Evolutionary conservation across 805 yeast genomes (phyloP), one percentile per base, ranked within the genome.

Genomic region (Ogataea polymorpha): DNA sequence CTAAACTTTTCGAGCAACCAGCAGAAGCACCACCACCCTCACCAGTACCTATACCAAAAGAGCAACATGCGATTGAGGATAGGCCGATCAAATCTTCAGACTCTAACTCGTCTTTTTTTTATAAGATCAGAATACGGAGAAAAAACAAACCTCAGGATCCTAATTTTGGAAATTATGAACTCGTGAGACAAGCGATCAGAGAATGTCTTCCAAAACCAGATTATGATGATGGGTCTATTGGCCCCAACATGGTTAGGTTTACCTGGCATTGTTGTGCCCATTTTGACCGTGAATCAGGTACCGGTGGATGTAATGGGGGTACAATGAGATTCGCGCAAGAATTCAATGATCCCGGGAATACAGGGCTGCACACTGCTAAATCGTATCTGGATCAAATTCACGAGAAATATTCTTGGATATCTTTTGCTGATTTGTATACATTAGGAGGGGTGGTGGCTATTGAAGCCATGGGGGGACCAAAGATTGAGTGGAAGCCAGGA

Each of bases 221-320:
- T 14, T 80, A 75, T 56, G 90, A 83, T 53, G 82, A 79, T 49
- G 79, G 77, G 26, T 78, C 81, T 18, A 82, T 79, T 46, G 93
- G 90, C 1, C 96, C 96, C 8, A 78, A 82, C 12, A 66, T 87
- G 29, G 78, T 87, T 17, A 77, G 96, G 54, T 71, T 86, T 41
- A 84, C 95, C 20, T 87, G 96, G 96, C 95, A 87, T 59, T 76
- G 82, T 25, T 75, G 86, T 42, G 96, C 95, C n/a, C 85, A 93
- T 14, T 88, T 71, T 62, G 87, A 86, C 54, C 67, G 67, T 49
- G 65, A 68, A 15, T 69, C 57, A 18, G 64, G 66, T 7, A 66
- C 68, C 13, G 87, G 86, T 32, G 87, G 88, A 2, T 78, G 86
- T 1, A 79, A 71, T 53, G 87, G 88, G 32, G 88, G 87, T 34